phyloP scores from a whole-genome alignment of 495 filamentous ascomycete genomes.

The Parachaetomium inaequale region DNA sequence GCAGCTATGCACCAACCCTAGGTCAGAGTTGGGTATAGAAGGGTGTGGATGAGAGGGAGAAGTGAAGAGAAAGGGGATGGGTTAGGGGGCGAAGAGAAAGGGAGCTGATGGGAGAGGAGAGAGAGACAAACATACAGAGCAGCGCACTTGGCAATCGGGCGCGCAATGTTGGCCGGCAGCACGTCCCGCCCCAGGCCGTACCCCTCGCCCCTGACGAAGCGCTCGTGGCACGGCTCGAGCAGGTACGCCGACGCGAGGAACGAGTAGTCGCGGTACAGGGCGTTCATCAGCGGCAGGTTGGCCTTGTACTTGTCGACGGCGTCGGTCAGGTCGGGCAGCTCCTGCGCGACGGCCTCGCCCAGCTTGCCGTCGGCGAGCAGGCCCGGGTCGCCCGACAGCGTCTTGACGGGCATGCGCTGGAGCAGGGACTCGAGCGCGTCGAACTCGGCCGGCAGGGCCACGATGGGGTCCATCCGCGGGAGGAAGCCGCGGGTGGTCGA shows the following conservation, averaged over 20 bases:
- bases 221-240: conserved; percentile 88
- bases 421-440: conserved; percentile 64
- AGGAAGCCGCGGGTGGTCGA: conserved; percentile 80
- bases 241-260: conserved; percentile 86
- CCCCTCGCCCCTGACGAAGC: conserved; percentile 58
- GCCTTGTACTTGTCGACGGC: conserved; percentile 64
- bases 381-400: conserved; percentile 62
- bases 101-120: background rate
- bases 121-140: conserved; percentile 22
- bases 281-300: conserved; percentile 73
- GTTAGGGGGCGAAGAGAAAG: background rate
- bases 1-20: too few species aligned
- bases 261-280: conserved; percentile 83
- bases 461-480: conserved; percentile 59
- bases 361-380: conserved; percentile 69
- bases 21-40: background rate
- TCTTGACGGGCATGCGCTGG: conserved; percentile 70
- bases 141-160: conserved; percentile 74
- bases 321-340: conserved; percentile 70
- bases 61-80: background rate
- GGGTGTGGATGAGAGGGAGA: background rate
- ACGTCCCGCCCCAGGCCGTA: conserved; percentile 73
- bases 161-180: conserved; percentile 64
- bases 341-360: conserved; percentile 60
- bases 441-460: conserved; percentile 65